These are phyloP conservation scores for Globomyces sp. DNA, from an alignment of 371 early-diverging fungal genomes.

Conservation along the genomic window DNA sequence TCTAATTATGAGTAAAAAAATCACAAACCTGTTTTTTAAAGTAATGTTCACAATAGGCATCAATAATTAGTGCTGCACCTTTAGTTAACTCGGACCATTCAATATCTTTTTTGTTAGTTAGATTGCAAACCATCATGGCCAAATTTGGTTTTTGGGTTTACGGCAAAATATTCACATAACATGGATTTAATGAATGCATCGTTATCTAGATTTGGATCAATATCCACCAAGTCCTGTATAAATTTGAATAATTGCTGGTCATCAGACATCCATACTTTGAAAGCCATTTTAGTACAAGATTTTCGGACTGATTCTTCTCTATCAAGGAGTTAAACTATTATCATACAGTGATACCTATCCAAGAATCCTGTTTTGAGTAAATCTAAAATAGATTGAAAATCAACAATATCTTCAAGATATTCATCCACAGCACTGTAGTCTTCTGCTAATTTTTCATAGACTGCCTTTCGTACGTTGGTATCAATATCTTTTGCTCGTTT, in stretches of 20 bases:
- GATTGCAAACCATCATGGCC: neutral
- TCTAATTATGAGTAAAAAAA: neutral
- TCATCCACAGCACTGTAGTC: constrained; percentile 27
- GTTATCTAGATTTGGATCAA: neutral
- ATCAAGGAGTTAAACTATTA: neutral
- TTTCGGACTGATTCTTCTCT: constrained; percentile 1
- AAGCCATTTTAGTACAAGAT: constrained; percentile 2
- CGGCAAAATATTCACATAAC: neutral
- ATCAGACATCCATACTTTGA: neutral
- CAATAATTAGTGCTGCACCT: neutral
- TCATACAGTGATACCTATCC: neutral
- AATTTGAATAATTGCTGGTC: neutral
- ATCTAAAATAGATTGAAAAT: neutral
- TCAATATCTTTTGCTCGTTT: constrained; percentile 78
- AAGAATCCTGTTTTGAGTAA: neutral
- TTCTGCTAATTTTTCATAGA: constrained; percentile 67
- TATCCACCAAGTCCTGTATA: neutral
- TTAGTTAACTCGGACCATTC: constrained; percentile 1
- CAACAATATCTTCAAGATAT: neutral
- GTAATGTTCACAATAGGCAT: constrained; percentile 8
- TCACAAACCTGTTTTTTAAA: neutral
- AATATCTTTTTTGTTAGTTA: neutral
- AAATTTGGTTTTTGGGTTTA: neutral
- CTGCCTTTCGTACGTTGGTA: constrained; percentile 59
- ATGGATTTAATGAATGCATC: constrained; percentile 1